Base-by-base conservation (phyloP, 345 rosid genomes). In the Hibiscus syriacus region DNA sequence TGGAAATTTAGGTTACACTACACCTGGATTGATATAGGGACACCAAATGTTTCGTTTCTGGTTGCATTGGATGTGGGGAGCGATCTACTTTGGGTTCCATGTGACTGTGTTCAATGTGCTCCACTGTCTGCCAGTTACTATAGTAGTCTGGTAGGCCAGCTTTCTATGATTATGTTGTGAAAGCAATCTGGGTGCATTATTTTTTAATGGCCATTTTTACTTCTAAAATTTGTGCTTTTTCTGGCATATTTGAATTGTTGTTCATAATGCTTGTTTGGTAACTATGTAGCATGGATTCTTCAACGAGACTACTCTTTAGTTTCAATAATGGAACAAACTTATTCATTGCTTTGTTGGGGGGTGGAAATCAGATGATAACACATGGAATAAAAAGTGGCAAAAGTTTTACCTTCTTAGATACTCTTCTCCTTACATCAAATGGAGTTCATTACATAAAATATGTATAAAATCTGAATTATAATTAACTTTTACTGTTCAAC, bases 51-150 rank as follows among this genome's bases (percentile, higher is more conserved):
- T 36, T 83, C 97, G 32, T 91, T 87, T 79, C 90, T 92, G 36
- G 93, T 92, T 70, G 98, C 96, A 10, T 71, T 92, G 82, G 98
- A 92, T 70, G 73, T 82, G 0, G 96, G 96, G 36, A 87, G 98
- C 65, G 93, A 91, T 79, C 83, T 89, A 8, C 84, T 92, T 59
- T 92, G 98, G 96, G 74, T 92, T 76, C 96, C 98, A 19, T 92
- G 98, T 68, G 84, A 92, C 64, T 92, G 98, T 65, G 66, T 84
- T 38, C 92, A 84, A 70, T 92, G 98, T 27, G 93, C 93, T 64
- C 86, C 93, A 34, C 70, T 89, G 45, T 83, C 89, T 26, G 83
- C 96, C 58, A 72, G 80, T 73, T 69, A 78, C 80, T 87, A 92
- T 62, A 77, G 46, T 70, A 81, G 77, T 73, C 77, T 87, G 93